phyloP scores from a whole-genome alignment of 306 rosid species.

The Medicago ruthenica region DNA sequence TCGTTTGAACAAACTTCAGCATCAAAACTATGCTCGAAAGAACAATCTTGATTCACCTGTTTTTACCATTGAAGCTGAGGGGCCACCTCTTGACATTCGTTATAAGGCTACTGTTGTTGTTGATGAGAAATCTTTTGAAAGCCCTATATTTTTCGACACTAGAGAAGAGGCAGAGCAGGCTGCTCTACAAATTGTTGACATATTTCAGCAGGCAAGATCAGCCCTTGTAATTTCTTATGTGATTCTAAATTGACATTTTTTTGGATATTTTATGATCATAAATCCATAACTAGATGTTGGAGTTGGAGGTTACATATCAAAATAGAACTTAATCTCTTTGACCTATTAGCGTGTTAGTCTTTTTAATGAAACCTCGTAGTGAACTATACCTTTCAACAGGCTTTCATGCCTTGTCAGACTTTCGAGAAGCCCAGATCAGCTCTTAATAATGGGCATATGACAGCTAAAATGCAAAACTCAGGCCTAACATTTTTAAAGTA shows the following conservation, averaged over 20 bases:
- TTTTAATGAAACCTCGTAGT: background rate
- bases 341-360: background rate
- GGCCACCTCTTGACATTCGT: conserved; percentile 16
- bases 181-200: conserved; percentile 47
- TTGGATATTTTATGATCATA: background rate
- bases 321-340: background rate
- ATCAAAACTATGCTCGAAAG: conserved; percentile 38
- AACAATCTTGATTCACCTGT: conserved; percentile 41
- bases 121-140: conserved; percentile 42
- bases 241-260: background rate
- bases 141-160: conserved; percentile 28
- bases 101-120: conserved; percentile 39
- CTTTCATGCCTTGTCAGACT: too few species aligned
- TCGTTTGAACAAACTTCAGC: conserved; percentile 37
- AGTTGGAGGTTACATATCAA: background rate
- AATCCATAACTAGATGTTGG: background rate
- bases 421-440: too few species aligned
- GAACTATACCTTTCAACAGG: background rate
- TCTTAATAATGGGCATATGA: background rate
- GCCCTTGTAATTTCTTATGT: conserved; percentile 1
- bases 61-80: conserved; percentile 25
- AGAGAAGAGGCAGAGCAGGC: conserved; percentile 45
- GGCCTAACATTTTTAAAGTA: background rate
- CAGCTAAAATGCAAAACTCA: background rate
- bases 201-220: conserved; percentile 45